Base-by-base conservation (phyloP, 129 eudicot species). In the Helichrysum umbraculigerum region DNA sequence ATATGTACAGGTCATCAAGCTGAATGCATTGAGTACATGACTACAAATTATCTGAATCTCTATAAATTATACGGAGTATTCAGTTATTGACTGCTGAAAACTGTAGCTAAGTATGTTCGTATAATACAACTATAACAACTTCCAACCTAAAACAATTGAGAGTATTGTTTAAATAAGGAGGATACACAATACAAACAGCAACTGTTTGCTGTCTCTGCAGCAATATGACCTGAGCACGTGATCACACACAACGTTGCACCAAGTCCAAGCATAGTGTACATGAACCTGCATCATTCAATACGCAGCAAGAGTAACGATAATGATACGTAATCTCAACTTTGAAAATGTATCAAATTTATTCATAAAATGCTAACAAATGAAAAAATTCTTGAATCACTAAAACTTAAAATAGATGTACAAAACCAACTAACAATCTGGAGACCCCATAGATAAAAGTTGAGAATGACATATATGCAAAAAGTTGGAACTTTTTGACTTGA, bases 181-280 rank as follows among this genome's bases (percentile, higher is more conserved):
- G 98, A 93, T 93, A 93, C 98, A 44, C 74, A 72, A 83, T 81
- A 93, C 7, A 93, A 85, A 84, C 98, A 93, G 47, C 90, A 93
- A 54, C 98, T 92, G 29, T 87, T 93, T 71, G 86, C 88, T 3
- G 98, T 93, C 86, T 90, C 92, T 6, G 96, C 98, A 78, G 92
- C 96, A 73, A 93, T 83, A 78, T 93, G 98, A 79, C 98, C 96
- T 0, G 88, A 85, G 84, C 95, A 93, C 1, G 96, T 83, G 82
- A 90, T 79, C 70, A 90, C 70, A 73, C 95, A 88, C 83, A 88
- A 80, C 62, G 82, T 75, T 60, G 78, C 86, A 74, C 98, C 98
- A 65, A 93, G 72, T 25, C 92, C 96, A 74, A 93, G 85, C 64
- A 83, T 81, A 21, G 95, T 76, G 83, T 88, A 93, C 58, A 93